phyloP scores from a whole-genome alignment of 2,329 filamentous ascomycete species.

The Teratosphaeria gauchensis region DNA sequence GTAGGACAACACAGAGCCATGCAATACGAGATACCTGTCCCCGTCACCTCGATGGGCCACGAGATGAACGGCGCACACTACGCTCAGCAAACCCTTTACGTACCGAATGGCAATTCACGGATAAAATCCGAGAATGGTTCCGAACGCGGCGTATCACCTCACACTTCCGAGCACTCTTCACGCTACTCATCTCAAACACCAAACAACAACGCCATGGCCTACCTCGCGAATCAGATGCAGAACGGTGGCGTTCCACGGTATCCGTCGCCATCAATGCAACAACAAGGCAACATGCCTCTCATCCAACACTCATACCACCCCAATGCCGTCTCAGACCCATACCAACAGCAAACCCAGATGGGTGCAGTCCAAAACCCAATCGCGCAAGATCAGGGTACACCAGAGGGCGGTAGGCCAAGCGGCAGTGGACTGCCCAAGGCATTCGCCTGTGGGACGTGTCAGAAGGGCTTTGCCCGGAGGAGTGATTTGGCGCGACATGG shows the following conservation, averaged over 20 bases:
- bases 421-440: constrained; percentile 55
- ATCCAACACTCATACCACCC: constrained; percentile 47
- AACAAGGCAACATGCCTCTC: constrained; percentile 40
- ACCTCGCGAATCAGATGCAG: constrained; percentile 39
- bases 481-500: constrained; percentile 93
- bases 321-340: constrained; percentile 37
- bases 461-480: constrained; percentile 82
- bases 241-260: constrained; percentile 29
- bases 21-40: constrained; percentile 30
- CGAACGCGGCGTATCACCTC: constrained; percentile 48
- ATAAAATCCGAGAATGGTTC: constrained; percentile 48
- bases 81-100: constrained; percentile 34
- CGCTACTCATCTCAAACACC: constrained; percentile 48
- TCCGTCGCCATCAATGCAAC: constrained; percentile 39
- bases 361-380: constrained; percentile 21
- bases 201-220: constrained; percentile 39
- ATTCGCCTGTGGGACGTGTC: constrained; percentile 81
- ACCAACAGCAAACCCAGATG: constrained; percentile 30
- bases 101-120: constrained; percentile 39
- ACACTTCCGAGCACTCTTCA: constrained; percentile 46
- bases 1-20: constrained; percentile 24
- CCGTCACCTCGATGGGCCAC: constrained; percentile 22
- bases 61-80: constrained; percentile 23
- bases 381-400: constrained; percentile 27
- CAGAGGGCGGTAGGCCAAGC: constrained; percentile 26